phyloP scores from a whole-genome alignment of 2,329 filamentous ascomycete genomes.

The Venturia carpophila region DNA sequence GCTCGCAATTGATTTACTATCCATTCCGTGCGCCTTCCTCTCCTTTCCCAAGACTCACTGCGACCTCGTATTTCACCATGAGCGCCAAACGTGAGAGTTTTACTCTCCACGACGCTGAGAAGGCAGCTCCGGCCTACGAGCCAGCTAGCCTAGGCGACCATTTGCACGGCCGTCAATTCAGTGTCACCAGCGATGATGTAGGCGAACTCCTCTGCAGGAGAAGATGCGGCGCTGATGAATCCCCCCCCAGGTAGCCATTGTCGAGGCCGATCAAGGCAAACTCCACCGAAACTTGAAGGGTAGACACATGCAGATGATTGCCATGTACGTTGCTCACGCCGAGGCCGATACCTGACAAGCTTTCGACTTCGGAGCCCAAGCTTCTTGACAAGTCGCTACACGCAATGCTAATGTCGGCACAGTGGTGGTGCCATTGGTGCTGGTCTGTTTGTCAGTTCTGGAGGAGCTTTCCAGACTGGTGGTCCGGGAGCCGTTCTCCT shows the following conservation, averaged over 20 bases:
- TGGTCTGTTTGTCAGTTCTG: conserved; percentile 33
- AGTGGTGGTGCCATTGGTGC: conserved; percentile 28
- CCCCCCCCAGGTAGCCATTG: neutral
- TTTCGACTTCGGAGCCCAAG: neutral
- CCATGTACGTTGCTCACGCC: conserved; percentile 16
- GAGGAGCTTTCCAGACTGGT: conserved; percentile 23
- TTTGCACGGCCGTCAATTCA: conserved; percentile 5
- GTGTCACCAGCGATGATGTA: conserved; percentile 10
- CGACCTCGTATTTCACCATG: neutral
- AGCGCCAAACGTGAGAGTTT: neutral
- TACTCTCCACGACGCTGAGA: conserved; percentile 6
- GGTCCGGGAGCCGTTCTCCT: conserved; percentile 24
- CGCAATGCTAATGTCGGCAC: neutral
- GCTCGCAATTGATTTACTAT: neutral
- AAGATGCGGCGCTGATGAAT: neutral
- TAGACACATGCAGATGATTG: conserved; percentile 20
- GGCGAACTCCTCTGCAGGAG: neutral
- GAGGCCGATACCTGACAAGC: neutral
- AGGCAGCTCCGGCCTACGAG: neutral
- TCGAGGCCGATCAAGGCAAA: conserved; percentile 14
- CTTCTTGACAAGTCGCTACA: neutral
- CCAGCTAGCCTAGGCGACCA: conserved; percentile 12
- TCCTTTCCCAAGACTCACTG: neutral
- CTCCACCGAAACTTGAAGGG: conserved; percentile 19
- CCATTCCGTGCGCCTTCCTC: neutral